Evolutionary conservation across 805 yeast species (phyloP).

Genomic region (Yarrowia divulgata): DNA sequence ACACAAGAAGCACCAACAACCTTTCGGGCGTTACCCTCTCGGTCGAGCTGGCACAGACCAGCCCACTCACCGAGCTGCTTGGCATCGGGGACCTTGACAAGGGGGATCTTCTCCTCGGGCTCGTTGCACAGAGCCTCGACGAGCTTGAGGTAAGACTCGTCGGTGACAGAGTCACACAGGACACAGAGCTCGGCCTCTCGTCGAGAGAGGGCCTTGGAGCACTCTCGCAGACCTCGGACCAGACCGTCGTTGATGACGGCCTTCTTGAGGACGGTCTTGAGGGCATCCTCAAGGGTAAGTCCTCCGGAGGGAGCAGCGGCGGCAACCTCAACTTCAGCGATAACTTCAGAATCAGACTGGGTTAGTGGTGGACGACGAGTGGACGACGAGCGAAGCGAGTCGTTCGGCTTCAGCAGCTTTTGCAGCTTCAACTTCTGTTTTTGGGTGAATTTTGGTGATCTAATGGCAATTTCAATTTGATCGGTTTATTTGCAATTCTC

Average conservation of each 20-base stretch:
- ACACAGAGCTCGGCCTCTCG: slow-evolving; percentile 98
- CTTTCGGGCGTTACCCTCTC: slow-evolving; percentile 99
- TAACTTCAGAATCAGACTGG: slow-evolving; percentile 92
- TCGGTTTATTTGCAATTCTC: too few relatives aligned
- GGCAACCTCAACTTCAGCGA: slow-evolving; percentile 78
- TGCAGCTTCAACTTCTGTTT: too few relatives aligned
- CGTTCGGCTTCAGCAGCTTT: too few relatives aligned
- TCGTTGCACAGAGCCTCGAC: slow-evolving; percentile 99
- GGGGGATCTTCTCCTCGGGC: slow-evolving; percentile 94
- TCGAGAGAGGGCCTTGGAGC: slow-evolving; percentile 97
- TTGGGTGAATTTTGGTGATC: too few relatives aligned
- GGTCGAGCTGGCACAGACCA: slow-evolving; percentile 99
- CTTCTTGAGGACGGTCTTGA: slow-evolving; percentile 97
- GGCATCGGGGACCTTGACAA: slow-evolving; percentile 99
- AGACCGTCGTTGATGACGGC: slow-evolving; percentile 98
- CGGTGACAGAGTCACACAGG: slow-evolving; percentile 97
- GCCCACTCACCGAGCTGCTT: slow-evolving; percentile 99
- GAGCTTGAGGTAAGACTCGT: slow-evolving; percentile 93
- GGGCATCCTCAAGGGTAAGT: slow-evolving; percentile 97
- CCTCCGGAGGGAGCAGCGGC: slow-evolving; percentile 86
- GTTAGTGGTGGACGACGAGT: neutral
- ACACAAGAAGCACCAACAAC: slow-evolving; percentile 99
- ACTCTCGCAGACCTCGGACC: slow-evolving; percentile 99
- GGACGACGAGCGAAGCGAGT: too few relatives aligned
- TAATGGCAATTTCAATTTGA: too few relatives aligned